A percentile compares a stretch with the other conserved stretches of the same genome.
Evolutionary conservation across 2,329 filamentous ascomycete genomes (phyloP).

Genomic region (Orbilia blumenaviensis): DNA sequence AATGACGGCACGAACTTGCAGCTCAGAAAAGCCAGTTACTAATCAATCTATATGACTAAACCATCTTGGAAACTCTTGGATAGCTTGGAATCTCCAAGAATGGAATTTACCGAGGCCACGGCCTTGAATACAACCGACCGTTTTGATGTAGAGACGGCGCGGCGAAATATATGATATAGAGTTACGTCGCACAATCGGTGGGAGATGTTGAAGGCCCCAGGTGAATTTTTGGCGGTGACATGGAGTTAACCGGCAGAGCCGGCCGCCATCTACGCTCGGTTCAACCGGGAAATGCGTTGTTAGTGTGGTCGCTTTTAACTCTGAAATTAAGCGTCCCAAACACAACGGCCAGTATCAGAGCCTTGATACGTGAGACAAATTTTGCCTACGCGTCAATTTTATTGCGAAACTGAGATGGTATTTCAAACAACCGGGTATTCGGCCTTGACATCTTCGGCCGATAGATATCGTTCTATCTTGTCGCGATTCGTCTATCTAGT

Average conservation of each 20-base stretch:
- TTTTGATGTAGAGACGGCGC: not conserved
- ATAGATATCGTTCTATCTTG: too few species aligned
- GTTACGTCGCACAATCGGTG: too few species aligned
- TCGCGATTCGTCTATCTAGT: too few species aligned
- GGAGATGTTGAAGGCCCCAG: not conserved
- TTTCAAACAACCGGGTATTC: too few species aligned
- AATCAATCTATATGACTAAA: constrained; percentile 17
- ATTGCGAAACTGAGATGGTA: too few species aligned
- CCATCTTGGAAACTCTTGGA: constrained; percentile 2
- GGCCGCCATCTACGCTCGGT: not conserved
- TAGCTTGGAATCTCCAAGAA: not conserved
- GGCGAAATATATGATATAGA: not conserved
- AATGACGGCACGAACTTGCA: not conserved
- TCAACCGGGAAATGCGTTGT: constrained; percentile 44
- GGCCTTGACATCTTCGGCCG: too few species aligned
- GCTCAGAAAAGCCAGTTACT: constrained; percentile 2
- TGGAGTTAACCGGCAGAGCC: constrained; percentile 33
- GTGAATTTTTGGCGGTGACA: not conserved
- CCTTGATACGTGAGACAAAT: not conserved
- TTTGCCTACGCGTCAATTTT: too few species aligned
- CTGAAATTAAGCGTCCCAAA: not conserved
- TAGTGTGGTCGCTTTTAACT: not conserved
- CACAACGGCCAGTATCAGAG: not conserved
- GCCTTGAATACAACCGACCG: constrained; percentile 7
- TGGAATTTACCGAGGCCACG: constrained; percentile 22